Evolutionary conservation across 2,329 filamentous ascomycete species (phyloP).

Genomic region (Epichloe uncinata): DNA sequence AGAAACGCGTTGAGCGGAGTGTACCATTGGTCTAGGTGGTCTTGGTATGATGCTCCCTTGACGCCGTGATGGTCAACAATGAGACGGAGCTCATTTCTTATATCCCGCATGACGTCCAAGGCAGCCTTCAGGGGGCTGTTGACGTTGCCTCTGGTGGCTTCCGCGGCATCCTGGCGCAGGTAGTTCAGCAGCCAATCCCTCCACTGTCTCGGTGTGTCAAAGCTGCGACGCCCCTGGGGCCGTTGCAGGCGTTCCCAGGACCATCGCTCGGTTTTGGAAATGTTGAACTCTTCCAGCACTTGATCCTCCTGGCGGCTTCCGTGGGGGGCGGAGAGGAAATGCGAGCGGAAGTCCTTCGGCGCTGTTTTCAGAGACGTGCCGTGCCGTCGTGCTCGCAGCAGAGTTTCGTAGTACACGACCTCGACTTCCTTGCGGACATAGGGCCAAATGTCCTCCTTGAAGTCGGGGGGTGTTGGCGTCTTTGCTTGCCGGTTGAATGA

Average conservation of each 20-base stretch:
- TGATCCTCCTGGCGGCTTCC: background rate
- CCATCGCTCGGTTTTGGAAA: slow-evolving; percentile 2
- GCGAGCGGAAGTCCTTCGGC: background rate
- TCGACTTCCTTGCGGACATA: slow-evolving; percentile 3
- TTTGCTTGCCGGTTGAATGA: background rate
- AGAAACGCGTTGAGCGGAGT: slow-evolving; percentile 5
- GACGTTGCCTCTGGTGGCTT: slow-evolving; percentile 1
- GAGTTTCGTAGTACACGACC: slow-evolving; percentile 3
- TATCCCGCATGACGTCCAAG: slow-evolving; percentile 4
- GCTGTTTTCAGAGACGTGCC: background rate
- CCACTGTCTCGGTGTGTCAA: background rate
- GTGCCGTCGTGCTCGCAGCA: background rate
- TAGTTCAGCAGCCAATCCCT: slow-evolving; percentile 2
- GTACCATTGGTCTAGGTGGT: slow-evolving; percentile 5
- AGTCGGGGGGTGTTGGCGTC: background rate
- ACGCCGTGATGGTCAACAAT: slow-evolving; percentile 5
- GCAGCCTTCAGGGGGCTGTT: slow-evolving; percentile 2
- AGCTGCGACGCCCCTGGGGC: background rate
- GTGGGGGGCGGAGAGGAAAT: background rate
- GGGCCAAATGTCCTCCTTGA: slow-evolving; percentile 2
- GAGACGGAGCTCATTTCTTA: slow-evolving; percentile 4
- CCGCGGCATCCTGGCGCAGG: background rate
- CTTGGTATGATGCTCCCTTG: slow-evolving; percentile 1
- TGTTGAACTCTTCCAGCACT: slow-evolving; percentile 2
- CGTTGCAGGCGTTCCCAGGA: slow-evolving; percentile 4